Conservation (phyloP, 805 yeast genomes). For the Candida sonorensis region DNA sequence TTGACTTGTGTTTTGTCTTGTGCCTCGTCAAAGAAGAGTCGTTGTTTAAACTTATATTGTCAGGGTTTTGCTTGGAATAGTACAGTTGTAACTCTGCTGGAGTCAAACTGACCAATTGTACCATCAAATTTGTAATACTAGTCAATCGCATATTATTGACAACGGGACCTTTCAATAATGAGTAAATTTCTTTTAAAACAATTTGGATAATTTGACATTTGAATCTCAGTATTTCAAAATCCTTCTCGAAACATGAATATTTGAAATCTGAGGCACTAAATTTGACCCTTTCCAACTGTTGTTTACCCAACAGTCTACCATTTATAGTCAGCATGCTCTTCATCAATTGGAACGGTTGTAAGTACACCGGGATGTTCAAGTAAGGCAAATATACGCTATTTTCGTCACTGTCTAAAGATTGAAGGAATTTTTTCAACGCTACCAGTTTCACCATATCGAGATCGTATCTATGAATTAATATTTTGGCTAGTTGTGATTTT, state of each 20-base stretch:
- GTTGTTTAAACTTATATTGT: too few relatives aligned
- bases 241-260: conserved; percentile 1
- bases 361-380: not conserved
- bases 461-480: conserved; percentile 3
- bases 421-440: conserved; percentile 4
- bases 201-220: conserved; percentile 1
- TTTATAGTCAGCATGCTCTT: conserved; percentile 4
- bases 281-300: not conserved
- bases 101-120: too few relatives aligned
- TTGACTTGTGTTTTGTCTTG: too few relatives aligned
- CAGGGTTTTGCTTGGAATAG: too few relatives aligned
- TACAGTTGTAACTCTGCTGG: too few relatives aligned
- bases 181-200: too few relatives aligned
- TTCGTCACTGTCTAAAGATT: too few relatives aligned
- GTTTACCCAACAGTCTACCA: not conserved
- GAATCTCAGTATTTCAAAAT: not conserved
- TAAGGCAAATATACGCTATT: conserved; percentile 3
- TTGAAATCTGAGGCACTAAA: conserved; percentile 4
- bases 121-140: too few relatives aligned
- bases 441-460: conserved; percentile 1
- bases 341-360: not conserved
- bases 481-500: not conserved
- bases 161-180: too few relatives aligned
- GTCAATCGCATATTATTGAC: too few relatives aligned
- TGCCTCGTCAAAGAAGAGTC: too few relatives aligned